Conservation (phyloP, 2,329 filamentous ascomycete genomes). For the Talaromyces verruculosus region DNA sequence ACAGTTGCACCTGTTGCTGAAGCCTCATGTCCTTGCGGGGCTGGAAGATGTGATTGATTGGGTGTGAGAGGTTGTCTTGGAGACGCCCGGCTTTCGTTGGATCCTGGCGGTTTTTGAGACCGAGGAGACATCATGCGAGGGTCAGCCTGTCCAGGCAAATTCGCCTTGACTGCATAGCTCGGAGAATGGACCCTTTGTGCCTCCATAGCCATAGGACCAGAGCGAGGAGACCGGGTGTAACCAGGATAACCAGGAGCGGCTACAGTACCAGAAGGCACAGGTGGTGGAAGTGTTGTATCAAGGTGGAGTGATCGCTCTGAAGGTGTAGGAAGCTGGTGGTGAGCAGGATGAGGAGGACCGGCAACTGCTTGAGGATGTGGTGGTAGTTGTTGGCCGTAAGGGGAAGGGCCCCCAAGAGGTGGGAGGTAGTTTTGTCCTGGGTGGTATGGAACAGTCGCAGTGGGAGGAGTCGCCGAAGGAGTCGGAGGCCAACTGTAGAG, state of each 20-base stretch:
- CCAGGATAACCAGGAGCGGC: conserved; percentile 26
- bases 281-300: conserved; percentile 33
- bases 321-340: conserved; percentile 30
- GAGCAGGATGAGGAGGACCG: conserved; percentile 26
- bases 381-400: conserved; percentile 32
- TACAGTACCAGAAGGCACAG: conserved; percentile 24
- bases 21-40: conserved; percentile 28
- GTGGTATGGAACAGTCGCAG: conserved; percentile 38
- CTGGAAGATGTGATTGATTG: conserved; percentile 25
- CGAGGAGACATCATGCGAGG: conserved; percentile 39
- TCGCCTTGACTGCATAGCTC: conserved; percentile 27
- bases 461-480: conserved; percentile 46
- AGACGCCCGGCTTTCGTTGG: conserved; percentile 24
- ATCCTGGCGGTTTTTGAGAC: conserved; percentile 26
- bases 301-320: conserved; percentile 38
- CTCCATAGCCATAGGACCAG: conserved; percentile 29
- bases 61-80: conserved; percentile 28
- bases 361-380: conserved; percentile 24
- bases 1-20: conserved; percentile 45
- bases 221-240: conserved; percentile 32
- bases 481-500: conserved; percentile 48
- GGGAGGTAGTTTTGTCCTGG: conserved; percentile 37
- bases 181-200: conserved; percentile 33
- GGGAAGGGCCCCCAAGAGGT: conserved; percentile 35
- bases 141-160: conserved; percentile 29